Evolutionary conservation across 2,329 filamentous ascomycete genomes (phyloP), one percentile per base, ranked within the genome.

Genomic region (Scolecobasidium constrictum): DNA sequence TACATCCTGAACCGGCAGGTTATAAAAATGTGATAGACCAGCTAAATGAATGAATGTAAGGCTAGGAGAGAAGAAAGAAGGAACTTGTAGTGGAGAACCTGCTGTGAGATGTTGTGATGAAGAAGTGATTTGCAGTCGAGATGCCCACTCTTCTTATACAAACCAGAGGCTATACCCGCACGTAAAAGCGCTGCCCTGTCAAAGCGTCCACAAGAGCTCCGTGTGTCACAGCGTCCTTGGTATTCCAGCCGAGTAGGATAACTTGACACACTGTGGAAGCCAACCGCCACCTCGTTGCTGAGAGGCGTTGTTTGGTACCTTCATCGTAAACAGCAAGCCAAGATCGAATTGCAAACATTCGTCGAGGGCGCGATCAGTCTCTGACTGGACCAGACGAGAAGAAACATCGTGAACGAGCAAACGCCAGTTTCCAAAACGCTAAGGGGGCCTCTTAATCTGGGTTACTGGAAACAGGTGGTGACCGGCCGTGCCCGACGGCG

Each of bases 1-100:
- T 60, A 58, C 64, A 67, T 67, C 47, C 53, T 62, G 59, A 60
- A 56, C 40, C 40, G 34, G 40, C 40, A 42, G 40, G 40, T 42
- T 21, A 17, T 42, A 36, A 42, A 3, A 15, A 34, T 31, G 17
- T 35, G 34, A 13, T 35, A 42, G 33, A 35, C 26, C 26, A 31
- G 26, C 26, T 31, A 31, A n/a, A n/a, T 31, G 33, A 42, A 31
- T 42, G 33, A 42, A 20, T 35, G 18, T 19, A 42, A 23, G 40
- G 18, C 19, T 36, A 36, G 28, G 21, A 36, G 19, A 26, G 31
- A 35, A 17, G 15, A 21, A 19, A 42, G 16, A n/a, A 31, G n/a
- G 26, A 42, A 19, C 26, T 23, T 42, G 40, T 34, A 31, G 18
- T 34, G 19, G 31, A 36, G 40, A 42, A 42, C 20, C 23, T 42